Evolutionary conservation across 257 asterid genomes (phyloP).

Genomic region (Knoxia roxburghii): DNA sequence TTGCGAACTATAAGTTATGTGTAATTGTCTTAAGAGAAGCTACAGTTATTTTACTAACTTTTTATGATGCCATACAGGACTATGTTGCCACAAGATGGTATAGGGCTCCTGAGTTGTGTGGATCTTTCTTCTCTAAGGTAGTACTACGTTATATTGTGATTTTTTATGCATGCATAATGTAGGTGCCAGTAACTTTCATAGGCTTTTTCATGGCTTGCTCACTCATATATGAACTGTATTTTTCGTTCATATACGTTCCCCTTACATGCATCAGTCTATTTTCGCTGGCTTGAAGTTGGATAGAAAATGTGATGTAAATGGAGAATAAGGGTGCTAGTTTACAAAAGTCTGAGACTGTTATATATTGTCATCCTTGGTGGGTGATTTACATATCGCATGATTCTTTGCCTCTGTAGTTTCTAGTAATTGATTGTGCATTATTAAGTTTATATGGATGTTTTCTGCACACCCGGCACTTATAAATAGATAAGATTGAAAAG

Average conservation of each 20-base stretch:
- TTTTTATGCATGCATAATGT: not conserved
- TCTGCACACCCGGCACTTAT: not conserved
- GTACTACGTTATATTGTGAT: not conserved
- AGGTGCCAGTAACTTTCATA: not conserved
- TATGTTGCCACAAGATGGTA: conserved; percentile 99
- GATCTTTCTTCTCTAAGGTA: conserved; percentile 96
- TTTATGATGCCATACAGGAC: conserved; percentile 51
- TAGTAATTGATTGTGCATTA: not conserved
- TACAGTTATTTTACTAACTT: not conserved
- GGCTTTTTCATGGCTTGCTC: not conserved
- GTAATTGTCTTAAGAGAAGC: not conserved
- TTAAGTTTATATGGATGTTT: not conserved
- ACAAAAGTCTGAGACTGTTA: too few species aligned
- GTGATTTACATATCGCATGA: not conserved
- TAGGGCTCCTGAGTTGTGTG: conserved; percentile 98
- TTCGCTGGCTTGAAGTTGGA: not conserved
- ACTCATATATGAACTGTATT: not conserved
- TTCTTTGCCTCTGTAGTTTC: not conserved
- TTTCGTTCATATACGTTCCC: not conserved
- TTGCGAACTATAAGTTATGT: conserved; percentile 1
- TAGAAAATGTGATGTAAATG: not conserved
- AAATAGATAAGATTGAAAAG: not conserved
- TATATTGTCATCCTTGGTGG: not conserved
- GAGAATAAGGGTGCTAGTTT: not conserved
- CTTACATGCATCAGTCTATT: too few species aligned